Conservation (phyloP, 1,284 basidiomycete genomes). For the Boletellus deceptivus region DNA sequence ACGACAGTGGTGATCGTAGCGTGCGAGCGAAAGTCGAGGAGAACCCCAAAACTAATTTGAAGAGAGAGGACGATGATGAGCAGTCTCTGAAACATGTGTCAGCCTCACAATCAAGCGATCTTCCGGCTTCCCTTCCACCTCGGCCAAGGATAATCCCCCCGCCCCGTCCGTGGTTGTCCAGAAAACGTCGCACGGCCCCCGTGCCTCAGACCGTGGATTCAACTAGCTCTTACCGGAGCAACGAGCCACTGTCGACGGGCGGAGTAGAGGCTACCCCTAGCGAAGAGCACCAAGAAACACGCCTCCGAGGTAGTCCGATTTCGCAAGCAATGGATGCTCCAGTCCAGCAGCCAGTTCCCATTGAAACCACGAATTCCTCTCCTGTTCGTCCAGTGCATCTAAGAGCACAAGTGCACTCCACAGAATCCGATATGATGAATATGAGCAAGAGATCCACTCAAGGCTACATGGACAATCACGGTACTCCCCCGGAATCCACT, state of each 20-base stretch:
- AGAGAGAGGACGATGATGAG: slow-evolving; percentile 18
- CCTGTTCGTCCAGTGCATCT: slow-evolving; percentile 9
- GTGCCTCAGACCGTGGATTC: neutral
- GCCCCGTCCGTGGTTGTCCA: slow-evolving; percentile 22
- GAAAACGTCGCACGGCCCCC: slow-evolving; percentile 9
- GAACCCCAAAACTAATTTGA: neutral
- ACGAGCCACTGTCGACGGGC: neutral
- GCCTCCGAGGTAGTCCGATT: neutral
- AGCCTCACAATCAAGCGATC: neutral
- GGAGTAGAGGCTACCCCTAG: neutral
- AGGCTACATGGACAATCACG: slow-evolving; percentile 1
- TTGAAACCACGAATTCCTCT: slow-evolving; percentile 12
- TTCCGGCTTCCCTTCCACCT: slow-evolving; percentile 8
- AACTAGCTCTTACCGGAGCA: slow-evolving; percentile 6
- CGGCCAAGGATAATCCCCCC: slow-evolving; percentile 23
- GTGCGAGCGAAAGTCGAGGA: slow-evolving; percentile 30
- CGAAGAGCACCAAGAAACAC: slow-evolving; percentile 2
- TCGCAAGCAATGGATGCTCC: slow-evolving; percentile 12
- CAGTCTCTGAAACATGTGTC: neutral
- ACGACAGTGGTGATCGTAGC: slow-evolving; percentile 30
- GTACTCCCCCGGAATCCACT: slow-evolving; percentile 11
- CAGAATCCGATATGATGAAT: neutral
- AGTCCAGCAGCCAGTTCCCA: neutral
- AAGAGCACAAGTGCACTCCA: slow-evolving; percentile 1
- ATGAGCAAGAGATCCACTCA: neutral